These are phyloP conservation scores for Rhexocercosporidium sp. DNA, from an alignment of 2,329 filamentous ascomycete genomes.

Conservation along the genomic window DNA sequence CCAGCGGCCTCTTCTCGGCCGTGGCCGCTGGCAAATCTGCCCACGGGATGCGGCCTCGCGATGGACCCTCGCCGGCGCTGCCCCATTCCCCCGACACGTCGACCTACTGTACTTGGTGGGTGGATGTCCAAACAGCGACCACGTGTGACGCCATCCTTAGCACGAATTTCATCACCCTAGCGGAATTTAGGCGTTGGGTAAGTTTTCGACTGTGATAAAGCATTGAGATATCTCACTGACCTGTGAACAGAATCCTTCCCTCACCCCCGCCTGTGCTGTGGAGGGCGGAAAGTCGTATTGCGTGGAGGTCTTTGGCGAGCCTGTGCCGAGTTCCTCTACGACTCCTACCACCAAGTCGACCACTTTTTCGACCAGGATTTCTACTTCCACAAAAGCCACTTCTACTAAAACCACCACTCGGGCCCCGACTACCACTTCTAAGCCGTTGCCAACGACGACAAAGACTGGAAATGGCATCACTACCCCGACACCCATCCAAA, in stretches of 20 bases:
- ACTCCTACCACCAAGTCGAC: not conserved
- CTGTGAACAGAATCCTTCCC: not conserved
- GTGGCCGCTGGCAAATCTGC: not conserved
- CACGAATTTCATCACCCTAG: not conserved
- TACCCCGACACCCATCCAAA: conserved; percentile 5
- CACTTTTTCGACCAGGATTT: not conserved
- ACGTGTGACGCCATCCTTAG: not conserved
- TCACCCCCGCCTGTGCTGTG: not conserved
- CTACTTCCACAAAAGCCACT: not conserved
- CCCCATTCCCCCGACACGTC: not conserved
- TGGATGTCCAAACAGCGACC: not conserved
- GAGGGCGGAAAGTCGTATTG: conserved; percentile 10
- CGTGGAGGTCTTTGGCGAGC: not conserved
- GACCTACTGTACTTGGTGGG: not conserved
- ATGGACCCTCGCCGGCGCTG: not conserved
- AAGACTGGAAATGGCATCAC: not conserved
- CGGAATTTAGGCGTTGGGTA: not conserved
- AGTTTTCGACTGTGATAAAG: not conserved
- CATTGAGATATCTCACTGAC: not conserved
- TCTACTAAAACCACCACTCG: not conserved
- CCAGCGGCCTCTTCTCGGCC: conserved; percentile 1
- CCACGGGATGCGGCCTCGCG: not conserved
- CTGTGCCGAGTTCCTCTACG: not conserved
- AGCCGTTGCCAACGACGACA: not conserved
- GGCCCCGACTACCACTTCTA: not conserved